Evolutionary conservation across 352 stramenopile genomes (phyloP).

Genomic region (Pythium scleroteichum): DNA sequence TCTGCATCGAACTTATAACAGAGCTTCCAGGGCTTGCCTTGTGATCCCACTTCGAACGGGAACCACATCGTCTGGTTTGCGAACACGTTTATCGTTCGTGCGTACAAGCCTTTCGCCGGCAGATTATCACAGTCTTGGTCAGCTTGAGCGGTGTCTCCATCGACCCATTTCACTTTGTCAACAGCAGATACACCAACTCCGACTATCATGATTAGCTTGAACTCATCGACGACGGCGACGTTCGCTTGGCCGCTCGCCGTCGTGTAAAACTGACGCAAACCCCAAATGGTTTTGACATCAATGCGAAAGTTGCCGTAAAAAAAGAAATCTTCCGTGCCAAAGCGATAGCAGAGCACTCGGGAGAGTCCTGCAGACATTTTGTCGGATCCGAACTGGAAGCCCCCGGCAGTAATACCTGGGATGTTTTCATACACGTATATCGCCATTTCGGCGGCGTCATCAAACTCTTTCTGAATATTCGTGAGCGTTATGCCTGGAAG

Average conservation of each 20-base stretch:
- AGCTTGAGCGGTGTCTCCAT: slow-evolving; percentile 7
- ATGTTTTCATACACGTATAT: slow-evolving; percentile 73
- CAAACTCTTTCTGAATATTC: slow-evolving; percentile 69
- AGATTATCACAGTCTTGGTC: slow-evolving; percentile 41
- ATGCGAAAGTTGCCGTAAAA: slow-evolving; percentile 56
- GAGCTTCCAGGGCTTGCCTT: slow-evolving; percentile 44
- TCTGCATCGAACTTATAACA: slow-evolving; percentile 75
- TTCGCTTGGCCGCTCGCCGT: slow-evolving; percentile 28
- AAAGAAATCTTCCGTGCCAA: slow-evolving; percentile 52
- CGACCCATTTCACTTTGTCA: slow-evolving; percentile 61
- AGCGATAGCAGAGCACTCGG: slow-evolving; percentile 63
- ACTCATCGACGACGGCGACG: slow-evolving; percentile 59
- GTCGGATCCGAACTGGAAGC: slow-evolving; percentile 46
- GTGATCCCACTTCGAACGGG: slow-evolving; percentile 55
- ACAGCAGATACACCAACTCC: slow-evolving; percentile 52
- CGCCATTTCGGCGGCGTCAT: slow-evolving; percentile 59
- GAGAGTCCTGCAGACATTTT: slow-evolving; percentile 34
- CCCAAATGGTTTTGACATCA: slow-evolving; percentile 69
- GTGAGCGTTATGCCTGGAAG: slow-evolving; percentile 38
- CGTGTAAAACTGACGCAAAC: slow-evolving; percentile 28
- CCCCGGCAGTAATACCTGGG: slow-evolving; percentile 38
- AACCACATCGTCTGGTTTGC: slow-evolving; percentile 47
- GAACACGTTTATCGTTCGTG: slow-evolving; percentile 37
- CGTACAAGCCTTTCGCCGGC: slow-evolving; percentile 38
- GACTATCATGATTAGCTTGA: slow-evolving; percentile 53